phyloP scores from a whole-genome alignment of 2,329 filamentous ascomycete genomes.

The Cadophora gregata region DNA sequence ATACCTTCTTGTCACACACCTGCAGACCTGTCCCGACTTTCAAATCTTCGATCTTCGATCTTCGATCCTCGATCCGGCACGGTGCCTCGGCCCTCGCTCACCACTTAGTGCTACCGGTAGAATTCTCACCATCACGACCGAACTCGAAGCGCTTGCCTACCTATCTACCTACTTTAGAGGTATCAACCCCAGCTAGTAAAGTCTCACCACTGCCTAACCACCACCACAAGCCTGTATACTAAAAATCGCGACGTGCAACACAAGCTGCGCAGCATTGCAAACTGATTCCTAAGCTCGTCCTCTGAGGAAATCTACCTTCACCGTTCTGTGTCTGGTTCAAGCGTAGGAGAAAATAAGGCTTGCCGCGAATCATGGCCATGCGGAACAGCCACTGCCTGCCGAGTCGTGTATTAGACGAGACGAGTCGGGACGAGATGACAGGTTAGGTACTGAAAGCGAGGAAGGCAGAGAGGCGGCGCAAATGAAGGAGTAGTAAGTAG shows the following conservation, averaged over 20 bases:
- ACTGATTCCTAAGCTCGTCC: not conserved
- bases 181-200: constrained; percentile 5
- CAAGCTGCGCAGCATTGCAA: not conserved
- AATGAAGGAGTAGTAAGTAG: no score
- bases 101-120: no score
- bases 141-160: not conserved
- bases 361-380: not conserved
- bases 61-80: not conserved
- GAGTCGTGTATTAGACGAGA: no score
- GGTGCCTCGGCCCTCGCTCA: not conserved
- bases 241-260: constrained; percentile 21
- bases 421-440: not conserved
- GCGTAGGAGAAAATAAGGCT: no score
- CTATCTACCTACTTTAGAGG: not conserved
- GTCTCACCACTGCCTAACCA: constrained; percentile 7
- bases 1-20: not conserved
- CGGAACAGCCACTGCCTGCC: no score
- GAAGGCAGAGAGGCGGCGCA: no score
- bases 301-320: no score
- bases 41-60: no score
- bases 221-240: constrained; percentile 3
- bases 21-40: not conserved
- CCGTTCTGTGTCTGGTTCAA: no score
- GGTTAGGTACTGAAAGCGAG: not conserved
- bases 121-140: not conserved